Evolutionary conservation across 495 filamentous ascomycete species (phyloP), one percentile per base, ranked within the genome.

Genomic region (Lepidopterella palustris): DNA sequence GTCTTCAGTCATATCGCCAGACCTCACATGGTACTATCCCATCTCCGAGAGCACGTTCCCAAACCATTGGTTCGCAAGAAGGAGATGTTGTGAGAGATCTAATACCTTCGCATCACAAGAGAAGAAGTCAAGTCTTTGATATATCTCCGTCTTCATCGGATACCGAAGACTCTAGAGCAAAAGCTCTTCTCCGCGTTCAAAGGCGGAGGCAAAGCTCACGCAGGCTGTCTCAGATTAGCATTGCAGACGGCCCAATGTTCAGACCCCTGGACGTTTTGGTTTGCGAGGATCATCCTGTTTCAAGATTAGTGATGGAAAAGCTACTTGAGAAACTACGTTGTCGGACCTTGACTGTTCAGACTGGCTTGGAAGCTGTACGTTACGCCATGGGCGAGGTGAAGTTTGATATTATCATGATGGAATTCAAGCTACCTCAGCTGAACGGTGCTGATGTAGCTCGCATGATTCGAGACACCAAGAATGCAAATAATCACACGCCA

Each of bases 271-370:
- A 98, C 73, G 87, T 98, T 20, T 80, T 98, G 27, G 92, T 98
- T 53, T 97, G 93, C 71, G 93, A 98, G 74, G 95, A 97, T 71
- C 93, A 97, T 69, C 95, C 95, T 0, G 90, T 97, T n/a, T 96
- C 92, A 15, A 82, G 91, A 47, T 79, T 97, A 72, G 91, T 98
- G 23, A 96, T 97, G 93, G 93, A 97, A 69, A 89, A 92, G 58
- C 75, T 97, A 5, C 83, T 97, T 45, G 95, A 97, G 72, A 97
- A 95, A 74, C 79, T 98, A 32, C 85, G 87, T 31, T 98, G 93
- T 65, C 87, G 95, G 18, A 96, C 91, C n/a, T 95, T 98, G 60
- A 86, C 88, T 15, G 93, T 90, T 1, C 78, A 82, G 6, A 95
- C 89, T 62, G 93, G 95, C 18, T 80, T 88, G 1, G 93, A 98